Percentiles rank a stretch among this genome's conserved stretches.
Conservation (phyloP, 2,329 filamentous ascomycete species). For the Immersiporthe knoxdaviesiana region DNA sequence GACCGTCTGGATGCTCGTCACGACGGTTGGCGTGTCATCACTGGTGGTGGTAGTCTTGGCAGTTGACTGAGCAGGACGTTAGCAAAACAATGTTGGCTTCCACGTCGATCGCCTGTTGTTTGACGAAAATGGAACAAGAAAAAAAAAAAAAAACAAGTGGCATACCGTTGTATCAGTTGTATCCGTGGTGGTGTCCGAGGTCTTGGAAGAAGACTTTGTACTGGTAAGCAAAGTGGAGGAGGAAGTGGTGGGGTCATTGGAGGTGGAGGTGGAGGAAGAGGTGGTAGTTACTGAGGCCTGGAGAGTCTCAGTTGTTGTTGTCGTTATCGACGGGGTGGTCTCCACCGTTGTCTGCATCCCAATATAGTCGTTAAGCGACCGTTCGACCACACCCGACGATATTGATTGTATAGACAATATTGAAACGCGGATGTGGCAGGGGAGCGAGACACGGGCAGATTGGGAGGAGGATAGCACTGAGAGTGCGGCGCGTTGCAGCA, state of each 20-base stretch:
- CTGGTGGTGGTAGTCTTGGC: conserved; percentile 33
- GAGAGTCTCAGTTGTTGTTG: conserved; percentile 40
- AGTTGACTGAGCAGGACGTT: conserved; percentile 29
- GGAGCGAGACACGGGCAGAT: conserved; percentile 1
- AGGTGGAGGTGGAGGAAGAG: conserved; percentile 33
- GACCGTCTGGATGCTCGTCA: conserved; percentile 52
- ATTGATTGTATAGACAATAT: conserved; percentile 10
- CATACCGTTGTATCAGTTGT: not conserved
- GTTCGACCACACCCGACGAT: conserved; percentile 21
- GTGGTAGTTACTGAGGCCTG: conserved; percentile 41
- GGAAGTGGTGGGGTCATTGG: conserved; percentile 38
- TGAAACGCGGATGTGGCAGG: conserved; percentile 18
- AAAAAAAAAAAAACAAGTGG: not conserved
- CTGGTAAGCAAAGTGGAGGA: conserved; percentile 31
- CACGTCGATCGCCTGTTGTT: not conserved
- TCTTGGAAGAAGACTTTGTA: conserved; percentile 21
- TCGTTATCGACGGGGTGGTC: conserved; percentile 28
- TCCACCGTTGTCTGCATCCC: conserved; percentile 35
- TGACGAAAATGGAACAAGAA: not conserved
- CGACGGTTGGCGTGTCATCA: conserved; percentile 36
- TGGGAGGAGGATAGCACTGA: not conserved
- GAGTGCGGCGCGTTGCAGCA: not conserved
- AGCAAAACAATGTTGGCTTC: not conserved
- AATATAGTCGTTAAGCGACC: conserved; percentile 26
- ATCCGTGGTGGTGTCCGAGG: not conserved